phyloP scores from a whole-genome alignment of 257 asterid genomes.

The Scutellaria minor region DNA sequence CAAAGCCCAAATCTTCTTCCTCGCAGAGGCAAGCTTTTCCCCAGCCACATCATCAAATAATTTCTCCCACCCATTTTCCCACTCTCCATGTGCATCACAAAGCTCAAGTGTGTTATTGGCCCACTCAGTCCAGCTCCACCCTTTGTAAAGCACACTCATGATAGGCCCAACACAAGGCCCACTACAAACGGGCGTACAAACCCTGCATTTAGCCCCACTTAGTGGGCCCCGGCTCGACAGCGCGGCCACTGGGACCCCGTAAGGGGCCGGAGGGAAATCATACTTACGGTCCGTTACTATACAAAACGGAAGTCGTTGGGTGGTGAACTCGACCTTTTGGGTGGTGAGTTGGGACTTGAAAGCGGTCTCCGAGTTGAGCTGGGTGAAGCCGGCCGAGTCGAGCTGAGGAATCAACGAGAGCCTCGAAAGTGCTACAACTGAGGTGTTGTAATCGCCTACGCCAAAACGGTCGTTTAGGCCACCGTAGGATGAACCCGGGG shows the following conservation, averaged over 20 bases:
- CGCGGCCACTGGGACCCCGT: constrained; percentile 83
- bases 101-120: constrained; percentile 56
- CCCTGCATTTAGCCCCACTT: constrained; percentile 90
- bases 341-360: constrained; percentile 82
- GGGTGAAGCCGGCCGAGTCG: constrained; percentile 58
- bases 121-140: constrained; percentile 98
- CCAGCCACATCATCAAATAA: constrained; percentile 66
- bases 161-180: constrained; percentile 67
- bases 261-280: constrained; percentile 61
- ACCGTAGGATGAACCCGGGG: constrained; percentile 82
- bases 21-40: constrained; percentile 46
- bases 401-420: constrained; percentile 73
- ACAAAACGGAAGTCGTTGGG: constrained; percentile 70
- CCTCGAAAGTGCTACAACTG: constrained; percentile 82
- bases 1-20: constrained; percentile 53
- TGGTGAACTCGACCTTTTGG: constrained; percentile 46
- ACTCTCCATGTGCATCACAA: constrained; percentile 74
- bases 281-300: constrained; percentile 77
- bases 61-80: constrained; percentile 84
- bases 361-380: constrained; percentile 80
- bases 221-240: constrained; percentile 81
- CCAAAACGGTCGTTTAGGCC: constrained; percentile 96
- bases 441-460: constrained; percentile 76
- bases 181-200: constrained; percentile 67
- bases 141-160: constrained; percentile 52